Conservation (phyloP, 202 grass and related monocot species). For the Panicum virgatum region DNA sequence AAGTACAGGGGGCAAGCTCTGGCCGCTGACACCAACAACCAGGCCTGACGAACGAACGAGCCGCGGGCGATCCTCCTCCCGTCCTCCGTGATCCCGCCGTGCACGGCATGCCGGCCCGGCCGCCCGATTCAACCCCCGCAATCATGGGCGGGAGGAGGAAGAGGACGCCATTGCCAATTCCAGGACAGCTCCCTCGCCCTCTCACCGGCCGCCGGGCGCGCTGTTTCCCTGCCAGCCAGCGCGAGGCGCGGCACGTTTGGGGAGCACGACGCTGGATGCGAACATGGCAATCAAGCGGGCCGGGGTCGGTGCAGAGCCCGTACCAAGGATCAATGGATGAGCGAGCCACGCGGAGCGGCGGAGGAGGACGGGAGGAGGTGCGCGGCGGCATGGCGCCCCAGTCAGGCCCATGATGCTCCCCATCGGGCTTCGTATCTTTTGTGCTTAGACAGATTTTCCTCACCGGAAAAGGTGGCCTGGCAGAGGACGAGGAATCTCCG, state of each 20-base stretch:
- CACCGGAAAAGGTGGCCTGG: background rate
- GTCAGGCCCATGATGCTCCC: background rate
- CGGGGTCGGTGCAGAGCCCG: background rate
- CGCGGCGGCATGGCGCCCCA: background rate
- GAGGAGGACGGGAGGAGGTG: no score
- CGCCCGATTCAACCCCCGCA: background rate
- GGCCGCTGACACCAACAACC: background rate
- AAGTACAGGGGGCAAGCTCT: background rate
- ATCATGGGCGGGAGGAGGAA: background rate
- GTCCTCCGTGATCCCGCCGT: background rate
- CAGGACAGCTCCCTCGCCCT: conserved; percentile 24
- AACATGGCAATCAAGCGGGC: background rate
- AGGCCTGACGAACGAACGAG: background rate
- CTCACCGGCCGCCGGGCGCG: no score
- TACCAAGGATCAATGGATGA: background rate
- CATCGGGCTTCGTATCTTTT: background rate
- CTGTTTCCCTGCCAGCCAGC: no score
- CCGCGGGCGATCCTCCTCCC: conserved; percentile 22
- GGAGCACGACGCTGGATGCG: background rate
- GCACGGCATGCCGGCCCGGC: no score
- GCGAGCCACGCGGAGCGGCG: no score
- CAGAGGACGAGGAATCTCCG: conserved; percentile 15
- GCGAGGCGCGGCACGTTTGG: background rate
- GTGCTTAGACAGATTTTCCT: conserved; percentile 16
- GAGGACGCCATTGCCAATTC: background rate